Evolutionary conservation across 192 early-diverging fungal genomes (phyloP), one percentile per base, ranked within the genome.

Genomic region (Podochytrium sp.): DNA sequence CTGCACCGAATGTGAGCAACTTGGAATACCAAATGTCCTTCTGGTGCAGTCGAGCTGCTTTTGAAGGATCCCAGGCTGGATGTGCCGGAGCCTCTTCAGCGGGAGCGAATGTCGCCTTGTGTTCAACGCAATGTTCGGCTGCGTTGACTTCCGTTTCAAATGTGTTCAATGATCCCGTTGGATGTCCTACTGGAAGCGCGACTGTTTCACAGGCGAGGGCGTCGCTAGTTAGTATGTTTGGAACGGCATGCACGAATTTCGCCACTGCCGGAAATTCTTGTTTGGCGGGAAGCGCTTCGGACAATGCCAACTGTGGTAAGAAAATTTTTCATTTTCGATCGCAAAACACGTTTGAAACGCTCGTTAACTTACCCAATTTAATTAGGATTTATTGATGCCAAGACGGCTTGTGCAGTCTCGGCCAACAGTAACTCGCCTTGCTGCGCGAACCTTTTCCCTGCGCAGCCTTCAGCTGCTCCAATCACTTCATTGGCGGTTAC

Each of bases 11-110:
- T 39, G 60, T 62, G 14, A 10, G 18, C 20, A 38, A 20, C 30
- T 27, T 62, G 34, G 33, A 62, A 62, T 62, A 62, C 60, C 60
- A 62, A 27, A 14, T 39, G 1, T 37, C 33, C 1, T 62, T 62
- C 38, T 62, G 60, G 60, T 62, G 60, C 60, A 37, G 33, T 2
- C 30, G 60, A 2, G 60, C 60, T 12, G 60, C 60, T 1, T 62
- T 38, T 39, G 60, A 62, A 29, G 60, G 20, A 38, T 14, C 27
- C 29, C 60, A 62, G 37, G 27, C 10, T 3, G 60, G 60, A 14
- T 62, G 60, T 35, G 7, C 12, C 10, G 27, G 12, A 6, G 27
- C 18, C 3, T 29, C 29, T 10, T 12, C 60, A 10, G 30, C 60
- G 16, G 37, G 60, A 20, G 18, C 16, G 18, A 12, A 12, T 12